Evolutionary conservation across 805 yeast species (phyloP), one percentile per base, ranked within the genome.

Genomic region (Komagataella populi): DNA sequence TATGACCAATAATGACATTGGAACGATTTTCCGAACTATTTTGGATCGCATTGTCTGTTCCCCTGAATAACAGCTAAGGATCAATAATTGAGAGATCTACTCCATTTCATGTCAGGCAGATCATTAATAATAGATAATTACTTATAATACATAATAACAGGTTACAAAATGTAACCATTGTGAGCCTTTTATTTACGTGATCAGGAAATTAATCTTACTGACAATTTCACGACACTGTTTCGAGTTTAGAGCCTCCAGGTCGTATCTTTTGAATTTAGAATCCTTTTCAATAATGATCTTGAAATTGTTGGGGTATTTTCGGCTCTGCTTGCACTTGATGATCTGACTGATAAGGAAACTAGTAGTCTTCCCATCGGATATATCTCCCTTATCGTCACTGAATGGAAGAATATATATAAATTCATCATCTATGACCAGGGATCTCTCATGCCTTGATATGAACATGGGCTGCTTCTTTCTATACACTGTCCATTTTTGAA

Each of bases 361-460:
- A 14, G 89, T 80, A 0, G 96, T 90, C 61, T 90, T 90, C 49
- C 55, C 51, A 6, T 63, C 93, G 59, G 84, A 79, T 77, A 87
- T 78, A 57, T 76, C 60, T 17, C 68, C 68, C 49, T 65, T 78
- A 53, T 79, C 73, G 53, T 87, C 91, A 58, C 86, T 88, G 6
- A 89, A 83, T 0, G 97, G 96, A 59, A 87, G 79, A 49, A 91
- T 77, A 59, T 90, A 91, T 12, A 91, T 79, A 60, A 88, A 89
- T 59, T 88, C 96, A n/a, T 97, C 98, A 65, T 91, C 98, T 44
- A 91, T 78, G 1, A 93, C 89, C 36, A 91, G 70, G 0, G 89
- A 78, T 58, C 93, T 79, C 58, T 89, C 95, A 54, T 87, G 87
- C 51, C 89, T 75, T 52, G 80, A 81, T 53, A 85, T 78, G 56